Conservation (phyloP, 768 basidiomycete species). For the Amanita thiersii region DNA sequence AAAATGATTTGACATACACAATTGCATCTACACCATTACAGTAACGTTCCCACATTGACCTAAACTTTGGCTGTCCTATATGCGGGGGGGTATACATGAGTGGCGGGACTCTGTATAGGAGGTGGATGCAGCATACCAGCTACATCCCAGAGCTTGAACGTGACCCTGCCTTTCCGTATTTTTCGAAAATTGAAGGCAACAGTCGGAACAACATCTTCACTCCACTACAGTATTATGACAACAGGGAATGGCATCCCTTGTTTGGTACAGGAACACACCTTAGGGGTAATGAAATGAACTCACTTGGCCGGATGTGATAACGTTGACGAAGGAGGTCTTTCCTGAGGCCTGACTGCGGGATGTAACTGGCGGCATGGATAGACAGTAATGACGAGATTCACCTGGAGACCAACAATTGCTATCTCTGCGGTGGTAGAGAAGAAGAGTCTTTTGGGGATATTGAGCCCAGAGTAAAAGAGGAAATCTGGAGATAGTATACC, state of each 20-base stretch:
- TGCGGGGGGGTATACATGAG: slow-evolving; percentile 9
- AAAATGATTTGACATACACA: slow-evolving; percentile 44
- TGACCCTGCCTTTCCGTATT: slow-evolving; percentile 83
- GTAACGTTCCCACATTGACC: slow-evolving; percentile 94
- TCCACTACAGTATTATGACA: slow-evolving; percentile 50
- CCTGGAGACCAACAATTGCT: slow-evolving; percentile 88
- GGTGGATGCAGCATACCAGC: slow-evolving; percentile 49
- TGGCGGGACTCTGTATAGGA: not conserved
- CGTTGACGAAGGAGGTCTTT: slow-evolving; percentile 92
- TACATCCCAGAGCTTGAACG: slow-evolving; percentile 93
- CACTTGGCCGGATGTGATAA: slow-evolving; percentile 81
- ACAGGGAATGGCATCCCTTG: slow-evolving; percentile 2
- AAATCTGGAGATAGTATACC: slow-evolving; percentile 18
- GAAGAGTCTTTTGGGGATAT: slow-evolving; percentile 49
- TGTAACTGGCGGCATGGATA: not conserved
- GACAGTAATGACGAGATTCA: slow-evolving; percentile 15
- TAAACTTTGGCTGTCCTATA: slow-evolving; percentile 83
- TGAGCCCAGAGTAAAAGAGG: not conserved
- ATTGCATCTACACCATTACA: slow-evolving; percentile 91
- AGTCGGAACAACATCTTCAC: slow-evolving; percentile 93
- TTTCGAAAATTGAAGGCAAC: slow-evolving; percentile 90
- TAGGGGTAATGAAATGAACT: slow-evolving; percentile 9
- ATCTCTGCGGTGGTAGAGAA: slow-evolving; percentile 85
- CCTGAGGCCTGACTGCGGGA: slow-evolving; percentile 65
- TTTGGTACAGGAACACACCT: not conserved